Evolutionary conservation across 2,329 filamentous ascomycete genomes (phyloP).

Genomic region (Colletotrichum theobromicola): DNA sequence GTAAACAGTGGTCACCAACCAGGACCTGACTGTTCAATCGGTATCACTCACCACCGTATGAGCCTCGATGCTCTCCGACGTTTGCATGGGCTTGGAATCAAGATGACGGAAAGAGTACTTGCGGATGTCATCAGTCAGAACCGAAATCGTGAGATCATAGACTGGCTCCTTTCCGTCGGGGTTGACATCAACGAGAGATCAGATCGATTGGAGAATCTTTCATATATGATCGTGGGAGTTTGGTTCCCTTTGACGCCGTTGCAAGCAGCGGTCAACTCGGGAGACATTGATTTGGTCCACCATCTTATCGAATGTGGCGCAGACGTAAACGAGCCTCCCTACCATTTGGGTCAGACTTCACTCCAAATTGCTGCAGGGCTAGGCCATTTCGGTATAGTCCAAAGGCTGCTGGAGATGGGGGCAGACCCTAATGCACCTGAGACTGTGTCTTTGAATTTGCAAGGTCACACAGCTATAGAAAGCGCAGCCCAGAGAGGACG

Average conservation of each 20-base stretch:
- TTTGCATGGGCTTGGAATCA: background rate
- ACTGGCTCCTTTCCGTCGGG: background rate
- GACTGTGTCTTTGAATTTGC: accelerated
- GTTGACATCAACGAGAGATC: background rate
- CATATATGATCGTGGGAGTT: too few species aligned
- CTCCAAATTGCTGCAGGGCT: background rate
- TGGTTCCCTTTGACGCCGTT: background rate
- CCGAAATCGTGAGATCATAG: background rate
- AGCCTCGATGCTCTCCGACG: background rate
- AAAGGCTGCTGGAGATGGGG: background rate
- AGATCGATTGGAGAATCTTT: too few species aligned
- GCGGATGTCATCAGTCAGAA: accelerated
- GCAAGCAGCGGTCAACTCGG: background rate
- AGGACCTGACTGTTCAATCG: background rate
- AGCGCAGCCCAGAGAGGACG: background rate
- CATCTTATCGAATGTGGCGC: background rate
- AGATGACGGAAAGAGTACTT: background rate
- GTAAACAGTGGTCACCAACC: background rate
- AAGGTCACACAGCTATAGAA: background rate
- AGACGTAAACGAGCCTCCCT: background rate
- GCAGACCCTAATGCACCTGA: background rate
- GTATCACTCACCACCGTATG: background rate
- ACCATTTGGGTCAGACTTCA: background rate
- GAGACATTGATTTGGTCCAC: background rate
- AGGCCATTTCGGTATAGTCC: background rate